Conservation (phyloP, 768 basidiomycete species). For the Tremella mesenterica region DNA sequence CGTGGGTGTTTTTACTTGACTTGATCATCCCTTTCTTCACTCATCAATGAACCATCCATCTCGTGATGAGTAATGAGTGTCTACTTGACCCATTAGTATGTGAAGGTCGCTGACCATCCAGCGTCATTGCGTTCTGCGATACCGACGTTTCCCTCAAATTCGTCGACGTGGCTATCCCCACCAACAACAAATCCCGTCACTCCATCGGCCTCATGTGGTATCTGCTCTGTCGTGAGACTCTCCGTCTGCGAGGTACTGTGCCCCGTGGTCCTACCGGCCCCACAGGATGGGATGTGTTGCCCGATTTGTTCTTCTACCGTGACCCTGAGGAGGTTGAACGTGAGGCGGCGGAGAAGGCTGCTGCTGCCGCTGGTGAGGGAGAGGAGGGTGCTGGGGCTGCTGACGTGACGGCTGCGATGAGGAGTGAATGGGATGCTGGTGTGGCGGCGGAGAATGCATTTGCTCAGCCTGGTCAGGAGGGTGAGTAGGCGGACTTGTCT, state of each 20-base stretch:
- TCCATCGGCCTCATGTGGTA: slow-evolving; percentile 70
- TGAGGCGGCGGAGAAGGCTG: slow-evolving; percentile 79
- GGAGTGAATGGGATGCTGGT: slow-evolving; percentile 49
- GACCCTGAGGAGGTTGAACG: slow-evolving; percentile 99
- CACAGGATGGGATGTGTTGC: slow-evolving; percentile 90
- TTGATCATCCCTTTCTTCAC: background rate
- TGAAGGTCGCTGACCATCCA: slow-evolving; percentile 7
- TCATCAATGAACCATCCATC: background rate
- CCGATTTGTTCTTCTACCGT: slow-evolving; percentile 99
- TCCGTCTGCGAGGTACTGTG: slow-evolving; percentile 88
- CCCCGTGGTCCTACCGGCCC: slow-evolving; percentile 66
- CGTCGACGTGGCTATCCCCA: slow-evolving; percentile 96
- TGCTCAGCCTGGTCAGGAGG: slow-evolving; percentile 50
- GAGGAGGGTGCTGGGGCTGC: slow-evolving; percentile 51
- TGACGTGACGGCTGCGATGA: slow-evolving; percentile 40
- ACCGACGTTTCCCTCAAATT: slow-evolving; percentile 96
- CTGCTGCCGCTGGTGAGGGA: slow-evolving; percentile 59
- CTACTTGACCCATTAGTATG: background rate
- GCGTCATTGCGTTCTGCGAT: slow-evolving; percentile 94
- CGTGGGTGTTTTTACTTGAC: slow-evolving; percentile 43
- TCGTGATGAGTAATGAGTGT: too few species aligned
- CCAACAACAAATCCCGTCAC: slow-evolving; percentile 98
- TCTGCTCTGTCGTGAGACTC: slow-evolving; percentile 89
- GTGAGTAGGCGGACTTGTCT: too few species aligned
- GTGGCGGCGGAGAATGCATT: slow-evolving; percentile 68